Evolutionary conservation across 2,329 filamentous ascomycete species (phyloP).

Genomic region (Corinectria fuckeliana): DNA sequence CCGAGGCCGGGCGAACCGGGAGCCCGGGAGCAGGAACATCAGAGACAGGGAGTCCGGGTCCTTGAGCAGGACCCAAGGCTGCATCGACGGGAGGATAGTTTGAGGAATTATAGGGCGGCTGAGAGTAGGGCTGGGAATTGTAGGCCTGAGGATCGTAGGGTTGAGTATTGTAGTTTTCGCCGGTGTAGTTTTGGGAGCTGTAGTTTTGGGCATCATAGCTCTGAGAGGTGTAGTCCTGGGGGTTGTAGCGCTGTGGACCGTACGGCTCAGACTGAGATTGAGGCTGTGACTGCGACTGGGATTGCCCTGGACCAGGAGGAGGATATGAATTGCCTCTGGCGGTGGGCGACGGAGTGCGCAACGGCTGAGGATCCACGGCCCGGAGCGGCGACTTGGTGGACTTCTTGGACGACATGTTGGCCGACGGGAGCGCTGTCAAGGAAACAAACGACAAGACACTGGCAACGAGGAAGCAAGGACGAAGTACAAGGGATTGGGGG

Average conservation of each 20-base stretch:
- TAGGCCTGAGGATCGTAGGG: slow-evolving; percentile 5
- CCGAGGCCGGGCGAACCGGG: slow-evolving; percentile 32
- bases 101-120: slow-evolving; percentile 28
- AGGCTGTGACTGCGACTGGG: slow-evolving; percentile 7
- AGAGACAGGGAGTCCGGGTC: slow-evolving; percentile 25
- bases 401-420: slow-evolving; percentile 12
- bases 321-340: slow-evolving; percentile 19
- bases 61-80: slow-evolving; percentile 6
- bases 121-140: slow-evolving; percentile 11
- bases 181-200: slow-evolving; percentile 14
- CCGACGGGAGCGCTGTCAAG: slow-evolving; percentile 5
- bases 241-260: slow-evolving; percentile 24
- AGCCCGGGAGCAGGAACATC: slow-evolving; percentile 15
- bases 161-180: slow-evolving; percentile 7
- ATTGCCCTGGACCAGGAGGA: slow-evolving; percentile 13
- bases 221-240: slow-evolving; percentile 32
- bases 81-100: slow-evolving; percentile 29
- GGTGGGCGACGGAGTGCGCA: slow-evolving; percentile 35
- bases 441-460: neutral
- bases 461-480: neutral
- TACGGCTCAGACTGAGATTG: slow-evolving; percentile 24
- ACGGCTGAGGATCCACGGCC: slow-evolving; percentile 38
- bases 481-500: neutral
- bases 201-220: slow-evolving; percentile 23
- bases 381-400: slow-evolving; percentile 32